A percentile compares a stretch with the other conserved stretches of the same genome.
These are phyloP conservation scores for Pythium aquatile DNA, from an alignment of 352 stramenopile species.

Conservation along the genomic window DNA sequence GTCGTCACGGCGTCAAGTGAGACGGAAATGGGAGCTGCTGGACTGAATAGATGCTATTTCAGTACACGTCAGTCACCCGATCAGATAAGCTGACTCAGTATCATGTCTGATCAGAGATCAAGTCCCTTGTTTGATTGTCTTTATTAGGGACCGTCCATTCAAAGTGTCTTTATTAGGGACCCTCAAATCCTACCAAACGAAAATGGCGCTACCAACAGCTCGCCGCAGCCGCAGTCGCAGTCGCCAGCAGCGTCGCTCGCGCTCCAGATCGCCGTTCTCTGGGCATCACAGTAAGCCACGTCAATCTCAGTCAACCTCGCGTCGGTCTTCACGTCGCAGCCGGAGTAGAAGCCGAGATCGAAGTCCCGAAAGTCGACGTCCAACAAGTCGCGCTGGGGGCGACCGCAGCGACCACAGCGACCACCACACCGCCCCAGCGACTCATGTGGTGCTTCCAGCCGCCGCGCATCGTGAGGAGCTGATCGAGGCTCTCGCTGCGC, in stretches of 20 bases:
- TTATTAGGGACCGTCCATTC: background rate
- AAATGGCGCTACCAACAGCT: background rate
- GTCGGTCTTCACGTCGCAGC: background rate
- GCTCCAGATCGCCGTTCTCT: background rate
- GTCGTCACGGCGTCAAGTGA: background rate
- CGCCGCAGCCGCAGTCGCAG: slow-evolving; percentile 10
- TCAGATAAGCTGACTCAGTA: background rate
- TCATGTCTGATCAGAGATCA: background rate
- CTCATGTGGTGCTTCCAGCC: slow-evolving; percentile 26
- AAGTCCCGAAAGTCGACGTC: background rate
- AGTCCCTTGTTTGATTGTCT: background rate
- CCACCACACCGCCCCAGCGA: background rate
- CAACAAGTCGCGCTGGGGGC: background rate
- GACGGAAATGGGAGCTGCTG: background rate
- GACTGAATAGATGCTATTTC: background rate
- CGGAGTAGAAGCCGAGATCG: slow-evolving; percentile 6
- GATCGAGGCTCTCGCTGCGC: slow-evolving; percentile 35
- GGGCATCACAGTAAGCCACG: background rate
- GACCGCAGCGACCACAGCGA: background rate
- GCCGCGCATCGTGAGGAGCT: slow-evolving; percentile 63
- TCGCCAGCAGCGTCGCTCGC: background rate
- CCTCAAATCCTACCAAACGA: background rate
- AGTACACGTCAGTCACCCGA: background rate
- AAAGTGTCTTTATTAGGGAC: background rate
- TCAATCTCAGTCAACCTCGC: background rate